phyloP scores from a whole-genome alignment of 495 filamentous ascomycete genomes.

The Trichocladium uniseriatum region DNA sequence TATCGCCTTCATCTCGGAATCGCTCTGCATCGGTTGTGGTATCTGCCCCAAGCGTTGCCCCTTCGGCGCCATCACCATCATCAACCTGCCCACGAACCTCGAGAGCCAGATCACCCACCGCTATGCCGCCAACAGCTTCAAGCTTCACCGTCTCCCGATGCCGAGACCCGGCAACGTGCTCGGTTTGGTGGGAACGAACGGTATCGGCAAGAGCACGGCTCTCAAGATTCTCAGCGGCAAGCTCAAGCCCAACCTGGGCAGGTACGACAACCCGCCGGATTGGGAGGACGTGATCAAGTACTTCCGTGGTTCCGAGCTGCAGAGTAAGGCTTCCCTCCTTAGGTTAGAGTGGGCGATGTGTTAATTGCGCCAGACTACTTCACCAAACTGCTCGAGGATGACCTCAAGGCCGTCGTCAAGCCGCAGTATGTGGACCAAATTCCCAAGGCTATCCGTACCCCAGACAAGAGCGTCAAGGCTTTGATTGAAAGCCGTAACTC shows the following conservation, averaged over 20 bases:
- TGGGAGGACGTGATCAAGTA: slow-evolving; percentile 99
- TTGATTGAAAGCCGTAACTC: slow-evolving; percentile 66
- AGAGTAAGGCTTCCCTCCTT: slow-evolving; percentile 51
- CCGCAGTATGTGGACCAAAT: slow-evolving; percentile 99
- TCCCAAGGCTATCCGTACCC: slow-evolving; percentile 75
- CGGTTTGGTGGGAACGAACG: slow-evolving; percentile 95
- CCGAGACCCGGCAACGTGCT: slow-evolving; percentile 94
- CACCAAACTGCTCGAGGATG: slow-evolving; percentile 92
- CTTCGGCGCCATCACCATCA: slow-evolving; percentile 98
- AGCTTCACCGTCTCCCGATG: slow-evolving; percentile 91
- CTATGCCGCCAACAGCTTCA: slow-evolving; percentile 99
- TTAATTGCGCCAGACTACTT: slow-evolving; percentile 66
- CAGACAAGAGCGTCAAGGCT: slow-evolving; percentile 63
- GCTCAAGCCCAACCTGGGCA: slow-evolving; percentile 91
- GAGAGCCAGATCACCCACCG: slow-evolving; percentile 96
- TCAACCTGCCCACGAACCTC: slow-evolving; percentile 98
- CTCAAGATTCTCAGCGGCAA: slow-evolving; percentile 97
- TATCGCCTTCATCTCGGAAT: slow-evolving; percentile 96
- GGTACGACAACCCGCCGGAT: slow-evolving; percentile 92
- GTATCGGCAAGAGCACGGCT: slow-evolving; percentile 98
- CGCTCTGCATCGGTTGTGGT: slow-evolving; percentile 72
- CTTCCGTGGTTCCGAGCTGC: slow-evolving; percentile 92
- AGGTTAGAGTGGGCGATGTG: background rate
- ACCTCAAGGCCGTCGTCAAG: slow-evolving; percentile 95
- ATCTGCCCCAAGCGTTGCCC: slow-evolving; percentile 99